These are phyloP conservation scores for Tuber aestivum DNA, from an alignment of 495 filamentous ascomycete genomes.

Conservation along the genomic window DNA sequence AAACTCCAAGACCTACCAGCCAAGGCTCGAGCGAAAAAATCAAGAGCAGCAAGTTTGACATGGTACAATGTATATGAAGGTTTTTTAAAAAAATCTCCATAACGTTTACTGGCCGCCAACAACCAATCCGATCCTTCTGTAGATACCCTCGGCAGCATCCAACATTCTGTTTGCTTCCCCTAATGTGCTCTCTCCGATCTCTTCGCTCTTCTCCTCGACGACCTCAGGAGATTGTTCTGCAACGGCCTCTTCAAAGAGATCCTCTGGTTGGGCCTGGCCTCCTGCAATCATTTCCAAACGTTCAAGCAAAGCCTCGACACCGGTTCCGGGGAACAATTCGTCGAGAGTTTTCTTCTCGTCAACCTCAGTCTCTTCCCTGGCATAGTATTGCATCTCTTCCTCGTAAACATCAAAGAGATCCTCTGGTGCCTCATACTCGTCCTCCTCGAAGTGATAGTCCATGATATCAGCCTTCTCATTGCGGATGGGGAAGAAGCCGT, in stretches of 20 bases:
- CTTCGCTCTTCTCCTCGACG: conserved; percentile 18
- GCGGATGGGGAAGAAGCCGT: conserved; percentile 39
- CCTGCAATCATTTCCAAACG: conserved; percentile 40
- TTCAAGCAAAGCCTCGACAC: conserved; percentile 39
- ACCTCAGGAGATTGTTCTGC: conserved; percentile 16
- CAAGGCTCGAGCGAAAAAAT: neutral
- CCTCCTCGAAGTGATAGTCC: conserved; percentile 35
- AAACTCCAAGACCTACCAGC: conserved; percentile 2
- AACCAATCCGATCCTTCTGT: conserved; percentile 38
- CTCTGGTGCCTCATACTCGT: conserved; percentile 39
- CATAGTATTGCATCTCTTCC: conserved; percentile 28
- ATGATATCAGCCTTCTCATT: conserved; percentile 24
- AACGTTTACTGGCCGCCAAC: conserved; percentile 21
- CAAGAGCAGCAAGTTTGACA: neutral
- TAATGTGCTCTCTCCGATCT: conserved; percentile 20
- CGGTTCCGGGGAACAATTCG: conserved; percentile 40
- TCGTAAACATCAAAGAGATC: conserved; percentile 38
- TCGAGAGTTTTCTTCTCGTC: conserved; percentile 31
- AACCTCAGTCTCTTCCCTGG: conserved; percentile 25
- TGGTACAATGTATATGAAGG: conserved; percentile 5
- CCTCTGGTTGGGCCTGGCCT: conserved; percentile 37
- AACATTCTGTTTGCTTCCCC: conserved; percentile 37
- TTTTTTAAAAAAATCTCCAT: neutral
- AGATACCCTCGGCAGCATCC: conserved; percentile 39
- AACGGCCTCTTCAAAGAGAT: conserved; percentile 35